Base-by-base conservation (phyloP, 1,139 yeast genomes). In the Geotrichum cucujoidarum region DNA sequence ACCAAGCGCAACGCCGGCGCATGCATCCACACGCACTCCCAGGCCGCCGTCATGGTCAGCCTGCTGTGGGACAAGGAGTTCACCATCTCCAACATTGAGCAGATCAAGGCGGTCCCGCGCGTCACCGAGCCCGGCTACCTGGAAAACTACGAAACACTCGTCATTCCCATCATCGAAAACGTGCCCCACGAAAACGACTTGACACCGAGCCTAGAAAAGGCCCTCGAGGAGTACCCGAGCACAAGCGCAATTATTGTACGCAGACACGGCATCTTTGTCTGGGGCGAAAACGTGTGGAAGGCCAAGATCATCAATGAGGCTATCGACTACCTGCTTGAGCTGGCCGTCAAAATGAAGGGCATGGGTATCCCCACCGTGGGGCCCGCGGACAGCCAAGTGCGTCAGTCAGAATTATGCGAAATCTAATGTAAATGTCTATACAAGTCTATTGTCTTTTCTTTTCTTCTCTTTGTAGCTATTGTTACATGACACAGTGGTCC, bases 241-340 rank as follows among this genome's bases (percentile, higher is more conserved):
- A 71, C 95, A 2, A 77, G 89, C 6, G 97, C 97, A 0, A 90
- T 90, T 1, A 72, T 90, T 50, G 97, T 90, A 6, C 77, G 95
- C 65, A 75, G 96, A 62, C 98, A 90, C 61, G 98, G 98, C 0
- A 83, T 90, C 37, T 90, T 83, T 62, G 96, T 89, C 14, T 90
- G 97, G 97, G 97, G 97, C 21, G 89, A 85, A 58, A 80, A 77
- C 22, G 87, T 88, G 11, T 85, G 95, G 87, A 88, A 89, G 66
- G 96, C 97, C 44, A 90, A 90, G 69, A 79, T 90, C 16, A 83
- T 85, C 65, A 88, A 89, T 63, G 97, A 92, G 66, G 95, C 97
- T 30, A 79, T 90, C 56, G 97, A 90, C 62, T 90, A 90, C 63
- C 69, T 92, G 57, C 70, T 92, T 60, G 96, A 87, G 58, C 67